Evolutionary conservation across 1,284 basidiomycete species (phyloP).

Genomic region (Cryptococcus sp.): DNA sequence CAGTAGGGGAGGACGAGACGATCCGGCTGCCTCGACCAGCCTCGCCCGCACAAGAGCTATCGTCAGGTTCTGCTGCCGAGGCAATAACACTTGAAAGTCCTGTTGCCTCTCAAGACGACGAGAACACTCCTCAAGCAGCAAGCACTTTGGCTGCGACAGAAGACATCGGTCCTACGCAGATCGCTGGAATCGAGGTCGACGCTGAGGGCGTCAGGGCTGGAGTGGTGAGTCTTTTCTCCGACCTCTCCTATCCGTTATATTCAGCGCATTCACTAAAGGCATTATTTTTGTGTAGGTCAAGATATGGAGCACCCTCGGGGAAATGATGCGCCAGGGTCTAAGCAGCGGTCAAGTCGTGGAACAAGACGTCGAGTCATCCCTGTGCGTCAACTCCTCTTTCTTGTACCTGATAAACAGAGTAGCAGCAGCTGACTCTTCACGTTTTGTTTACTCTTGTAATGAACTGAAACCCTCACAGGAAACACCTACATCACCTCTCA

Average conservation of each 20-base stretch:
- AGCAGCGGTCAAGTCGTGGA: slow-evolving; percentile 13
- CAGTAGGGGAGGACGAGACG: slow-evolving; percentile 9
- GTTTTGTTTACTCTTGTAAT: not conserved
- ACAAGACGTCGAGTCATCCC: slow-evolving; percentile 23
- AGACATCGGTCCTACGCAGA: not conserved
- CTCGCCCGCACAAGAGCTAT: not conserved
- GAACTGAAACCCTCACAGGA: slow-evolving; percentile 15
- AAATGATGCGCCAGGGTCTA: slow-evolving; percentile 39
- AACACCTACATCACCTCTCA: slow-evolving; percentile 36
- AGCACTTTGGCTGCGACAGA: not conserved
- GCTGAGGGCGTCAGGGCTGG: slow-evolving; percentile 24
- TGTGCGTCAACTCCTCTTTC: slow-evolving; percentile 25
- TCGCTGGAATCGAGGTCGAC: slow-evolving; percentile 28
- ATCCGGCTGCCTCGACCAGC: not conserved
- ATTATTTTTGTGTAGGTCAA: slow-evolving; percentile 24
- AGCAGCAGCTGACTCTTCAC: not conserved
- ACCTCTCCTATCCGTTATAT: not conserved
- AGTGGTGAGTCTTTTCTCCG: slow-evolving; percentile 30
- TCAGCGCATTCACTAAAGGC: not conserved
- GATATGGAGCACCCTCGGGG: slow-evolving; percentile 33
- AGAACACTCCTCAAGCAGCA: not conserved
- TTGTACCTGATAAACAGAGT: not conserved
- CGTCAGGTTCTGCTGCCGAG: no score
- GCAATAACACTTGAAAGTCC: no score
- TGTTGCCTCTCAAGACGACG: not conserved